A percentile compares a stretch with the other conserved stretches of the same genome.
Evolutionary conservation across 1,139 yeast genomes (phyloP).

Genomic region (Suhomyces maxii): DNA sequence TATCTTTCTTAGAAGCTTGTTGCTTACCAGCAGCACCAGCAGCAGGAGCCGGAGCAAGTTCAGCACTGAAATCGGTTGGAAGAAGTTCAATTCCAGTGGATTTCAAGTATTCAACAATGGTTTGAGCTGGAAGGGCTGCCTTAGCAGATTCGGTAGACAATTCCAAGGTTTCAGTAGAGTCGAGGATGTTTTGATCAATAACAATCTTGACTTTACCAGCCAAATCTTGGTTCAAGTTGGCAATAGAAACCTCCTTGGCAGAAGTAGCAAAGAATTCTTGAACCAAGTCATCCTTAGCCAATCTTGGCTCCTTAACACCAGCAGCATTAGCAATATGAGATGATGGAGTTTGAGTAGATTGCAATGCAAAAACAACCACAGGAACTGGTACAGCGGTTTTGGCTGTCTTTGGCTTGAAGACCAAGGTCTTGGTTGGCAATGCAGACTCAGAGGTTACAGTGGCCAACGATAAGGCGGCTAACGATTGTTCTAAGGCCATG

Average conservation of each 20-base stretch:
- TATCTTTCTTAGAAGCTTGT: conserved; percentile 24
- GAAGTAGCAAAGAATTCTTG: conserved; percentile 61
- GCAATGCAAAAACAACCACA: conserved; percentile 74
- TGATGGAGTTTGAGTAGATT: conserved; percentile 69
- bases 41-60: conserved; percentile 38
- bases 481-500: conserved; percentile 62
- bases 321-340: conserved; percentile 65
- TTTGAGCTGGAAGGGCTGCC: conserved; percentile 55
- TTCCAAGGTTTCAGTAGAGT: conserved; percentile 43
- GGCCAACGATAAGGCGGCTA: conserved; percentile 57
- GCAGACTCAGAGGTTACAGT: conserved; percentile 44
- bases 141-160: conserved; percentile 60
- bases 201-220: conserved; percentile 67
- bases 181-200: conserved; percentile 57
- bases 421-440: conserved; percentile 65
- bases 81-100: conserved; percentile 57
- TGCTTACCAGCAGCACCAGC: conserved; percentile 29
- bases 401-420: conserved; percentile 90
- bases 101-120: conserved; percentile 52
- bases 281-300: conserved; percentile 81
- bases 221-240: conserved; percentile 52
- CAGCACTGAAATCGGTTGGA: conserved; percentile 59
- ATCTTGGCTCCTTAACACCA: conserved; percentile 78
- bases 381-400: conserved; percentile 83
- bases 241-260: conserved; percentile 69